A percentile compares a stretch with the other conserved stretches of the same genome.
Conservation (phyloP, 768 basidiomycete genomes). For the Trametes gibbosa region DNA sequence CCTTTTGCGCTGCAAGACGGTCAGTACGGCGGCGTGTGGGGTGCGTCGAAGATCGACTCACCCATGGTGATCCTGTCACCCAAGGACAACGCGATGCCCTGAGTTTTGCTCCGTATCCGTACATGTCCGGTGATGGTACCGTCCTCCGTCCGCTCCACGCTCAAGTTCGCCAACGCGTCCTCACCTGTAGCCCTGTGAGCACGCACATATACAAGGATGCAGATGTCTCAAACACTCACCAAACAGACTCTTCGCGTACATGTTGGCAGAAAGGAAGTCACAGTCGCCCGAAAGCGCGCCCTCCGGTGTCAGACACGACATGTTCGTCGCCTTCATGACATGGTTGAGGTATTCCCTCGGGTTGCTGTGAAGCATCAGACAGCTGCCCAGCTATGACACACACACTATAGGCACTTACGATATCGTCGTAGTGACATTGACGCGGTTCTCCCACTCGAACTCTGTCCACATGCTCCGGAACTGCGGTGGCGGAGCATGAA, state of each 20-base stretch:
- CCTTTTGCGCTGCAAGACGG: constrained; percentile 39
- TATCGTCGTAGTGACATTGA: constrained; percentile 85
- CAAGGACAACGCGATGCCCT: constrained; percentile 92
- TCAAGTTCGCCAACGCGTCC: constrained; percentile 93
- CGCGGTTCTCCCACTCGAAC: constrained; percentile 99
- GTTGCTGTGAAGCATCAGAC: constrained; percentile 45
- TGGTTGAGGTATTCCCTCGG: constrained; percentile 89
- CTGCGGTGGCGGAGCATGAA: constrained; percentile 35
- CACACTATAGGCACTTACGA: constrained; percentile 49
- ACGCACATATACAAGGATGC: background rate
- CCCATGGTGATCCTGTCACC: constrained; percentile 84
- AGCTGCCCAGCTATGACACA: background rate
- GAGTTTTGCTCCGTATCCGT: constrained; percentile 94
- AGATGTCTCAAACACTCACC: constrained; percentile 48
- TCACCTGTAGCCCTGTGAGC: constrained; percentile 60
- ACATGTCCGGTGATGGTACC: constrained; percentile 91
- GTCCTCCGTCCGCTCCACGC: constrained; percentile 80
- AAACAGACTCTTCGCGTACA: constrained; percentile 93
- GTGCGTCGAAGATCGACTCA: constrained; percentile 25
- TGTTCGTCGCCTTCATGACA: constrained; percentile 96
- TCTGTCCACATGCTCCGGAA: constrained; percentile 99
- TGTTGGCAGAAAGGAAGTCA: constrained; percentile 94
- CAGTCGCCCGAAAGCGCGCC: constrained; percentile 90
- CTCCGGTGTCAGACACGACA: constrained; percentile 93
- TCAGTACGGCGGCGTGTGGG: background rate